Evolutionary conservation across 768 basidiomycete species (phyloP), one percentile per base, ranked within the genome.

Genomic region (Pulveroboletus sp.): DNA sequence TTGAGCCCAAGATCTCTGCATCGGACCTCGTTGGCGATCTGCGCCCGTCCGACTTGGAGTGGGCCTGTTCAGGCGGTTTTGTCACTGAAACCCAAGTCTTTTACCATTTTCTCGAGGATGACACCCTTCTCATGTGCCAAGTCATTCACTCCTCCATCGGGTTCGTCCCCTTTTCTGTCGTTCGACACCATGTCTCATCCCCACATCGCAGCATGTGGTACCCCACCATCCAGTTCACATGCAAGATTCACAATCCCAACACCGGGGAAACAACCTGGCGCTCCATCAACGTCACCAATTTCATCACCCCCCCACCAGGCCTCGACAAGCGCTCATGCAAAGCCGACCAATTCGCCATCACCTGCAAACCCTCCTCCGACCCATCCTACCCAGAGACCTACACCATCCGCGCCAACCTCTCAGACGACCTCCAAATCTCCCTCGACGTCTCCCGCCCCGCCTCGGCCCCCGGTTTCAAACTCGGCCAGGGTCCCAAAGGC

Each of bases 211-310:
- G 94, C 20, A 66, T 97, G 51, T 94, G 94, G 84, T 94, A 89
- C 63, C 94, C 97, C 4, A 90, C 87, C 25, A 85, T 95, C 60
- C 95, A 99, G 69, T 91, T 97, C 68, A 89, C 84, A 5, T 94
- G 85, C 82, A 95, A 94, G 70, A 70, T 88, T 43, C 85, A 80
- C 72, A 80, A 97, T 61, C 85, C 92, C 6, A 76, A 78, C 53
- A 90, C 85, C 17, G 80, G 82, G 47, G 77, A 87, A 60, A 77
- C 70, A 39, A 74, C 73, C 49, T 99, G 94, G 94, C 90, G 88
- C 67, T 92, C 90, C 23, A 64, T 92, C 66, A 93, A 92, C 50
- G 88, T 90, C 33, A 74, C 76, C 61, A 88, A 90, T 67, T 94
- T 93, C 61, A 75, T 78, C 45, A 80, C 82, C 14, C 81, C 89